These are phyloP conservation scores for Alloteropsis semialata DNA, from an alignment of 176 grass and related monocot genomes.

Conservation along the genomic window DNA sequence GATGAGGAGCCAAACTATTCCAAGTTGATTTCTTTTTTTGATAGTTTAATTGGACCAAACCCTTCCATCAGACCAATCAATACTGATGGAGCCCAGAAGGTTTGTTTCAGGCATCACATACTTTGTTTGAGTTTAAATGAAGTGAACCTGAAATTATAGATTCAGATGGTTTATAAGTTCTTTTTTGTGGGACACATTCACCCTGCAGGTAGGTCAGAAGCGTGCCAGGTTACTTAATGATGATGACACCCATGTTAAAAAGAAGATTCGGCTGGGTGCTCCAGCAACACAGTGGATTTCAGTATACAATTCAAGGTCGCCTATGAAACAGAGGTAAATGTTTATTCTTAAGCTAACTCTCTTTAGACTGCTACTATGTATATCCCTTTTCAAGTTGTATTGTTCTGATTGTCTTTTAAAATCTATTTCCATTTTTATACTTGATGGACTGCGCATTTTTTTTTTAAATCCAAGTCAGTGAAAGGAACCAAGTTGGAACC, in stretches of 20 bases:
- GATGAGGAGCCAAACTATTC: slow-evolving; percentile 91
- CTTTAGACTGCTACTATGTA: not conserved
- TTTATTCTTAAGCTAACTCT: slow-evolving; percentile 24
- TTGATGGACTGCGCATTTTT: not conserved
- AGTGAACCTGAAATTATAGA: not conserved
- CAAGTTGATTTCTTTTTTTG: slow-evolving; percentile 83
- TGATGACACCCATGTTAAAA: slow-evolving; percentile 61
- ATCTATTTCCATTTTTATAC: not conserved
- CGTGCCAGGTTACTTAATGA: slow-evolving; percentile 65
- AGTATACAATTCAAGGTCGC: slow-evolving; percentile 70
- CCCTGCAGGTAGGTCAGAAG: slow-evolving; percentile 80
- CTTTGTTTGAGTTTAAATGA: not conserved
- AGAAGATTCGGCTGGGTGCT: slow-evolving; percentile 66
- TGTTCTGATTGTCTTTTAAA: not conserved
- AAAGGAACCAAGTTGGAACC: not conserved
- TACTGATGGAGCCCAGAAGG: slow-evolving; percentile 86
- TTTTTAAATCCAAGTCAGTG: not conserved
- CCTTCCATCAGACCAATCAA: slow-evolving; percentile 79
- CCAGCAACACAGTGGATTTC: slow-evolving; percentile 92
- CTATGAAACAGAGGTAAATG: slow-evolving; percentile 83
- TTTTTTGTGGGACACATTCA: not conserved
- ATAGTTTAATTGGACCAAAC: slow-evolving; percentile 74
- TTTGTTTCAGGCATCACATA: slow-evolving; percentile 19
- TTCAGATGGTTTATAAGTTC: not conserved
- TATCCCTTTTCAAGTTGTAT: slow-evolving; percentile 4